Evolutionary conservation across 2,329 filamentous ascomycete species (phyloP).

Genomic region (Aureobasidium lini): DNA sequence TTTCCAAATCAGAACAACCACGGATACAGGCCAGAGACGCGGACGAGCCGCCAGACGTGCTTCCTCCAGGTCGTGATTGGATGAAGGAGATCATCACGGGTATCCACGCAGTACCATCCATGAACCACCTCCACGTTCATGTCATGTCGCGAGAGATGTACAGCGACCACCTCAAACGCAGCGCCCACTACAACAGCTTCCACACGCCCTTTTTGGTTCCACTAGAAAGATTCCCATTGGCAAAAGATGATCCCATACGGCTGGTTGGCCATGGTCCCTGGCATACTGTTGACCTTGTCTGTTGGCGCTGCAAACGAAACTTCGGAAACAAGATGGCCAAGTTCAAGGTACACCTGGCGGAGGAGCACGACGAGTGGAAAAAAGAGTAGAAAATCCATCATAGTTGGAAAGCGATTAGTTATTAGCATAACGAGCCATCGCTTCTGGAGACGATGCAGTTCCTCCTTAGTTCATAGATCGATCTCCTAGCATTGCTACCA

Average conservation of each 20-base stretch:
- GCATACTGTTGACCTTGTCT: slow-evolving; percentile 59
- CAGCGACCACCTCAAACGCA: slow-evolving; percentile 63
- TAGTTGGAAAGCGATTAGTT: not conserved
- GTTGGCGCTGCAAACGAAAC: slow-evolving; percentile 73
- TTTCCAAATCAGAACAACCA: slow-evolving; percentile 55
- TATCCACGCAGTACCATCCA: slow-evolving; percentile 80
- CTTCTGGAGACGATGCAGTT: too few species aligned
- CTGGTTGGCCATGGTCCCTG: slow-evolving; percentile 51
- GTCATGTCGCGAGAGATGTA: slow-evolving; percentile 74
- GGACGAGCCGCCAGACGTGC: slow-evolving; percentile 28
- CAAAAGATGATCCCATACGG: slow-evolving; percentile 55
- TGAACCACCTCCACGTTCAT: slow-evolving; percentile 89
- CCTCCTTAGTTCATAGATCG: too few species aligned
- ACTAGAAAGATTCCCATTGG: slow-evolving; percentile 72
- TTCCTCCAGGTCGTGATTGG: slow-evolving; percentile 76
- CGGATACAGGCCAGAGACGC: slow-evolving; percentile 58
- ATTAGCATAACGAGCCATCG: not conserved
- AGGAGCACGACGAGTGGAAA: slow-evolving; percentile 72
- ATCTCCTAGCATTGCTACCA: not conserved
- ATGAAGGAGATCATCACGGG: slow-evolving; percentile 64
- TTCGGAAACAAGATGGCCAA: slow-evolving; percentile 68
- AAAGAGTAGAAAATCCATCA: slow-evolving; percentile 37
- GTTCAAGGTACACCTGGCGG: slow-evolving; percentile 66
- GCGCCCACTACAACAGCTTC: slow-evolving; percentile 91
- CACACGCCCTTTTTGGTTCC: slow-evolving; percentile 75